Conservation (phyloP, 208 protist species). For the Trypanosoma scelopori region DNA sequence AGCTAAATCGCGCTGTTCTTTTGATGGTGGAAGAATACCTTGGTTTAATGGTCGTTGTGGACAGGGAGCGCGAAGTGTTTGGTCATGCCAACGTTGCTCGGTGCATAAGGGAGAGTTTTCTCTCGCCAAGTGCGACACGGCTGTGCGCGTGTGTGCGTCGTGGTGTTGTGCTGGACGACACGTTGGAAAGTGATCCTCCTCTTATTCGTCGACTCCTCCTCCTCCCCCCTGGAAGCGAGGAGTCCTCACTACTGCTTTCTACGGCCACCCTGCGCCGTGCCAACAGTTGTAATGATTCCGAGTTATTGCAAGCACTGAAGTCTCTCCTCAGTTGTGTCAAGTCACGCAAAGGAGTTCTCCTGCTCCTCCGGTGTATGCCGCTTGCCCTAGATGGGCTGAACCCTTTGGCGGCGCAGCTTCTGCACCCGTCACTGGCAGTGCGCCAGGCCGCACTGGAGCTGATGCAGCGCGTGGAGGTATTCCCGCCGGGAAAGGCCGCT, state of each 20-base stretch:
- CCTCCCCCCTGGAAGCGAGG: conserved; percentile 24
- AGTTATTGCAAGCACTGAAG: conserved; percentile 44
- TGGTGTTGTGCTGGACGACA: conserved; percentile 42
- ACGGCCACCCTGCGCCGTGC: conserved; percentile 52
- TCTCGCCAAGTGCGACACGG: conserved; percentile 29
- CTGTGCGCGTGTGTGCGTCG: conserved; percentile 37
- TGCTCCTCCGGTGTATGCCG: conserved; percentile 74
- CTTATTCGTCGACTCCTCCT: neutral
- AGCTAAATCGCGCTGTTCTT: conserved; percentile 44
- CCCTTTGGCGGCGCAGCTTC: conserved; percentile 64
- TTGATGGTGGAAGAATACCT: conserved; percentile 63
- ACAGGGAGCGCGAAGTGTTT: conserved; percentile 17
- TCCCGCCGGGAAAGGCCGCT: conserved; percentile 49
- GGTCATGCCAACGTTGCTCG: neutral
- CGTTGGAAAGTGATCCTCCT: conserved; percentile 31
- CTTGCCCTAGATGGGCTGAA: conserved; percentile 59
- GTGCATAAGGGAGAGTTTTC: conserved; percentile 32
- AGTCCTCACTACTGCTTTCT: conserved; percentile 36
- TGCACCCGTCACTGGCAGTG: conserved; percentile 39
- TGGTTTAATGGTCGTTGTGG: conserved; percentile 37
- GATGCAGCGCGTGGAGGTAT: conserved; percentile 43
- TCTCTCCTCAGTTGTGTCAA: conserved; percentile 40
- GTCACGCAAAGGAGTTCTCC: conserved; percentile 39
- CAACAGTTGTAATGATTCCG: conserved; percentile 27
- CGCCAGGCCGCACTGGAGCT: conserved; percentile 40